phyloP scores from a whole-genome alignment of 1,139 yeast species.

The Geotrichum bryndzae region DNA sequence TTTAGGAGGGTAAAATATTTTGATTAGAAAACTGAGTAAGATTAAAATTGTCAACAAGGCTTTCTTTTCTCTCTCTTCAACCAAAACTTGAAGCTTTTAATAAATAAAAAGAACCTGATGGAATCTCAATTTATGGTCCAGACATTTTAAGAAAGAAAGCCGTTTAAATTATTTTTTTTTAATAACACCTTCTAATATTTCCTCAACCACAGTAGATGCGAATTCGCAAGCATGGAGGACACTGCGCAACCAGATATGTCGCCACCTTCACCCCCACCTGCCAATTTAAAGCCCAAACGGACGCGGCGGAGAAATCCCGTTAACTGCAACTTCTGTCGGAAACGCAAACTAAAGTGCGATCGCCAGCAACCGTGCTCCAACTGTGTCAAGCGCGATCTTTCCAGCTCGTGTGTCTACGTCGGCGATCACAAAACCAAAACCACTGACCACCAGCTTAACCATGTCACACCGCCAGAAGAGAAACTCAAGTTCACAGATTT shows the following conservation, averaged over 20 bases:
- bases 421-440: constrained; percentile 8
- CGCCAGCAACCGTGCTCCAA: constrained; percentile 35
- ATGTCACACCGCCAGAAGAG: neutral
- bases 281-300: constrained; percentile 2
- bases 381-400: constrained; percentile 31
- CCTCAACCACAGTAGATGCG: neutral
- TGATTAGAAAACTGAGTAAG: neutral
- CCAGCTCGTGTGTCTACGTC: constrained; percentile 25
- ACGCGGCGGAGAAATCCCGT: constrained; percentile 28
- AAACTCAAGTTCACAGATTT: neutral
- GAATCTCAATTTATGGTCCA: neutral
- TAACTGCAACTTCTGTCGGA: constrained; percentile 33
- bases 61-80: neutral
- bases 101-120: neutral
- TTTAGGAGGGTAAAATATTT: too few species aligned
- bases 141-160: neutral
- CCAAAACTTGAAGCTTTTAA: neutral
- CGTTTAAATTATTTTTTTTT: neutral
- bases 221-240: neutral
- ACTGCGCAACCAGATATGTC: neutral
- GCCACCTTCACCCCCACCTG: neutral
- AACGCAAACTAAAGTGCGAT: constrained; percentile 35
- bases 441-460: neutral
- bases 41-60: neutral
- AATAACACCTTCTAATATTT: neutral